Evolutionary conservation across 2,329 filamentous ascomycete species (phyloP).

Genomic region (Massarina eburnea): DNA sequence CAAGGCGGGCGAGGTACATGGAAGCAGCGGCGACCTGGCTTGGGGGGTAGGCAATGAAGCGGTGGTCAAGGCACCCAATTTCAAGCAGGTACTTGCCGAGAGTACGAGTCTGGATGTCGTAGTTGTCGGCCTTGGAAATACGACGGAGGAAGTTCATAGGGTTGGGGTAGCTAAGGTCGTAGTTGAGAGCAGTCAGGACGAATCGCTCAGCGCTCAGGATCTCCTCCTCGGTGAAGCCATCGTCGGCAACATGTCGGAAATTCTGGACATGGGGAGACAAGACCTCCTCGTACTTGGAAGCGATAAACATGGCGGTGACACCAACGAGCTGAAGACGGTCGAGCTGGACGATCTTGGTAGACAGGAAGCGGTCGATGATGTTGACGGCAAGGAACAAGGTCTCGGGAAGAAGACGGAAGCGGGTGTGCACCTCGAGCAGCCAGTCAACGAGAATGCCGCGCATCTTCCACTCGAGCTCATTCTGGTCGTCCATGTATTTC

Average conservation of each 20-base stretch:
- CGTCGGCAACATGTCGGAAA: conserved; percentile 95
- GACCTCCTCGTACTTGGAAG: conserved; percentile 98
- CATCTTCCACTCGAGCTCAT: conserved; percentile 97
- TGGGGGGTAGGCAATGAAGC: conserved; percentile 86
- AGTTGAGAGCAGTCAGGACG: conserved; percentile 86
- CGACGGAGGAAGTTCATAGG: conserved; percentile 99
- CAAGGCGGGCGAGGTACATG: conserved; percentile 92
- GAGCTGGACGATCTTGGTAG: conserved; percentile 90
- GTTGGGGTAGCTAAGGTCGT: conserved; percentile 97
- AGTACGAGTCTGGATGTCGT: conserved; percentile 96
- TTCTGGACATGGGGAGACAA: conserved; percentile 95
- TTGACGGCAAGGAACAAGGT: conserved; percentile 97
- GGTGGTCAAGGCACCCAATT: conserved; percentile 92
- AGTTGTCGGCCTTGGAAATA: conserved; percentile 99
- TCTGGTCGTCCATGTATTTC: conserved; percentile 92
- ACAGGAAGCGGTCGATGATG: conserved; percentile 97
- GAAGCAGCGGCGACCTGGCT: conserved; percentile 88
- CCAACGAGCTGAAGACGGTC: conserved; percentile 95
- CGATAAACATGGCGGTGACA: conserved; percentile 99
- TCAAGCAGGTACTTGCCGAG: conserved; percentile 98
- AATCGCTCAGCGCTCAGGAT: conserved; percentile 97
- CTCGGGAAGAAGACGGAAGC: conserved; percentile 93
- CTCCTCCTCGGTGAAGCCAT: conserved; percentile 92
- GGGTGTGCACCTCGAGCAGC: conserved; percentile 97
- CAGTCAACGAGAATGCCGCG: conserved; percentile 96